Evolutionary conservation across 768 basidiomycete species (phyloP).

Genomic region (Hygrophorus pudorinus): DNA sequence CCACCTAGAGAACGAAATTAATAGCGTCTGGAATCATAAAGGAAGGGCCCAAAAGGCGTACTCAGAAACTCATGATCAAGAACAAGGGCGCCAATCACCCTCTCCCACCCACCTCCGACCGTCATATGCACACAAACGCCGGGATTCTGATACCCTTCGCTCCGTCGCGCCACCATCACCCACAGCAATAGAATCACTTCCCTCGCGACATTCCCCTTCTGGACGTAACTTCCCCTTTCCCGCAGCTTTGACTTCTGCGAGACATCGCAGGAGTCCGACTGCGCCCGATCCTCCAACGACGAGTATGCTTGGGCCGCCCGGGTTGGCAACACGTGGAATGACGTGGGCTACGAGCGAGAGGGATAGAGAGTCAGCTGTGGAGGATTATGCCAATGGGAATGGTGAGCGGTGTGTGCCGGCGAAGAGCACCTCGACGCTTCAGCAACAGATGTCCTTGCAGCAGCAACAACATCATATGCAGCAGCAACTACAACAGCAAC

Average conservation of each 20-base stretch:
- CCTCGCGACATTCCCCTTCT: slow-evolving; percentile 25
- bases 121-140: slow-evolving; percentile 46
- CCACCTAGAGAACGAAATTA: slow-evolving; percentile 11
- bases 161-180: slow-evolving; percentile 32
- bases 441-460: not conserved
- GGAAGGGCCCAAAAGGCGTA: slow-evolving; percentile 5
- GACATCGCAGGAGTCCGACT: slow-evolving; percentile 62
- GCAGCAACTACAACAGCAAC: slow-evolving; percentile 20
- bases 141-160: slow-evolving; percentile 71
- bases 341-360: slow-evolving; percentile 34
- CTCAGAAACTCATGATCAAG: slow-evolving; percentile 12
- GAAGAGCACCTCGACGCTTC: not conserved
- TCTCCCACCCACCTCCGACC: slow-evolving; percentile 36
- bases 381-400: slow-evolving; percentile 17
- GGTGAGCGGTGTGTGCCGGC: slow-evolving; percentile 4
- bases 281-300: slow-evolving; percentile 49
- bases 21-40: not conserved
- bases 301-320: slow-evolving; percentile 22
- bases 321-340: slow-evolving; percentile 19
- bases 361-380: slow-evolving; percentile 22
- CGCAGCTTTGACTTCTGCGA: slow-evolving; percentile 19
- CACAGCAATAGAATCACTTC: slow-evolving; percentile 8
- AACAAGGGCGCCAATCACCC: slow-evolving; percentile 40
- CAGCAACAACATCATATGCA: slow-evolving; percentile 18
- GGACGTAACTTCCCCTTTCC: slow-evolving; percentile 13